These are phyloP conservation scores for Coniochaeta sp. DNA, from an alignment of 2,329 filamentous ascomycete genomes.

Conservation along the genomic window DNA sequence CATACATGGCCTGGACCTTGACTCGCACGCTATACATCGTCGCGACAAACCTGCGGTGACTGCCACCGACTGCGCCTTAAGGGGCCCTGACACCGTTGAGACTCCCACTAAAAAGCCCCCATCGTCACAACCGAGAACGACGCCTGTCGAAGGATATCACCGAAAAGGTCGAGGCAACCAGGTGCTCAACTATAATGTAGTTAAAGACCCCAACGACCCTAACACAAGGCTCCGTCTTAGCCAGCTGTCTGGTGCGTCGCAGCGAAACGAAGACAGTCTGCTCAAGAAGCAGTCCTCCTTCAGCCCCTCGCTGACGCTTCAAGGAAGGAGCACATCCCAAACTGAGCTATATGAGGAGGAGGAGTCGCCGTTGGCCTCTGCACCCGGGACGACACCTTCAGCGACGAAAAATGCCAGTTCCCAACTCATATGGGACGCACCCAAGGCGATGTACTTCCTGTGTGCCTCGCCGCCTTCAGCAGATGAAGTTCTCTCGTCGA, in stretches of 20 bases:
- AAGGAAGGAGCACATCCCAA: not conserved
- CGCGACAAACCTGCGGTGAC: not conserved
- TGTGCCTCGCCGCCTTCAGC: slow-evolving; percentile 23
- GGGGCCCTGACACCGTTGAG: not conserved
- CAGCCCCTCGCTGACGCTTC: slow-evolving; percentile 8
- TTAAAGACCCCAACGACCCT: slow-evolving; percentile 67
- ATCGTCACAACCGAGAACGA: slow-evolving; percentile 16
- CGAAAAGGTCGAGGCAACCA: slow-evolving; percentile 29
- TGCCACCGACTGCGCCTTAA: too few species aligned
- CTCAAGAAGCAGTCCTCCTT: slow-evolving; percentile 28
- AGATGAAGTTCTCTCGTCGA: slow-evolving; percentile 43
- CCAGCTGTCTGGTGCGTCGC: slow-evolving; percentile 49
- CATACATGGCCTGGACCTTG: not conserved
- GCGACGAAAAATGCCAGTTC: not conserved
- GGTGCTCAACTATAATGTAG: slow-evolving; percentile 59
- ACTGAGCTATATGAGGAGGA: not conserved
- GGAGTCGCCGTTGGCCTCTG: not conserved
- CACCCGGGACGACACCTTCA: not conserved
- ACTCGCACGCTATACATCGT: not conserved
- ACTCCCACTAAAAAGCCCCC: not conserved
- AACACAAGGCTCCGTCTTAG: slow-evolving; percentile 58
- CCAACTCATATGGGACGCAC: slow-evolving; percentile 10
- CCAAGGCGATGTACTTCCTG: slow-evolving; percentile 21
- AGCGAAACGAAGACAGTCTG: slow-evolving; percentile 33
- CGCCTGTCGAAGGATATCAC: slow-evolving; percentile 21